Percentiles rank a stretch among this genome's conserved stretches.
Evolutionary conservation across 441 rosid species (phyloP).

Genomic region (Euphorbia schlechtendalii): DNA sequence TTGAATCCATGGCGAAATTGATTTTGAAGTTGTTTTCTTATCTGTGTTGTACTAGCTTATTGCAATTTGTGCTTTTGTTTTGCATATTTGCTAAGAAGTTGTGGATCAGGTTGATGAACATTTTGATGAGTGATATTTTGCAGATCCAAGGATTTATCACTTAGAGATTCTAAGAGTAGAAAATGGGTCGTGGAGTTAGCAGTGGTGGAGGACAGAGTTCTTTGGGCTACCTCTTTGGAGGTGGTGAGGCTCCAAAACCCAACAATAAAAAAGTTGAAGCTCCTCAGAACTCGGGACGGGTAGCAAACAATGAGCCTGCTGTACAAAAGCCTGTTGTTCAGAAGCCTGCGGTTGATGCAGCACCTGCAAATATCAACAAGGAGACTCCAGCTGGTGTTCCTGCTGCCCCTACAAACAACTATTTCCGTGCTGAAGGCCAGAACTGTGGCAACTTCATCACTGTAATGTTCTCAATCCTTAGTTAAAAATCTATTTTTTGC

Average conservation of each 20-base stretch:
- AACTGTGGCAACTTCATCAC: conserved; percentile 51
- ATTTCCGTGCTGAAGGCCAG: conserved; percentile 43
- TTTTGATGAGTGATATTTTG: background rate
- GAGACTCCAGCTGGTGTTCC: conserved; percentile 47
- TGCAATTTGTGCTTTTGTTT: background rate
- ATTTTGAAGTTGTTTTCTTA: background rate
- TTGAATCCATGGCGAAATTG: background rate
- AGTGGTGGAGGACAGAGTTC: conserved; percentile 68
- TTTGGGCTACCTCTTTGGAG: conserved; percentile 53
- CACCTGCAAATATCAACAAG: conserved; percentile 23
- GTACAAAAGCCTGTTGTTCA: conserved; percentile 5
- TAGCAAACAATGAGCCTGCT: background rate
- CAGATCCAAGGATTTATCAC: background rate
- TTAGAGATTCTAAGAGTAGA: background rate
- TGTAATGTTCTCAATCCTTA: conserved; percentile 22
- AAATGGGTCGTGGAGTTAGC: conserved; percentile 65
- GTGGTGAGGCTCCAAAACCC: conserved; percentile 46
- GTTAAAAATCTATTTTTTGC: background rate
- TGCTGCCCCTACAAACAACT: conserved; percentile 34
- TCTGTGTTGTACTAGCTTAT: background rate
- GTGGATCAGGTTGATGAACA: background rate
- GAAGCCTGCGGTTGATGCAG: conserved; percentile 15
- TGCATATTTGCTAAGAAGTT: background rate
- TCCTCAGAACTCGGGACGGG: conserved; percentile 16
- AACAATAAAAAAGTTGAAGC: conserved; percentile 15